Conservation (phyloP, 2,329 filamentous ascomycete species). For the Boeremia exigua region DNA sequence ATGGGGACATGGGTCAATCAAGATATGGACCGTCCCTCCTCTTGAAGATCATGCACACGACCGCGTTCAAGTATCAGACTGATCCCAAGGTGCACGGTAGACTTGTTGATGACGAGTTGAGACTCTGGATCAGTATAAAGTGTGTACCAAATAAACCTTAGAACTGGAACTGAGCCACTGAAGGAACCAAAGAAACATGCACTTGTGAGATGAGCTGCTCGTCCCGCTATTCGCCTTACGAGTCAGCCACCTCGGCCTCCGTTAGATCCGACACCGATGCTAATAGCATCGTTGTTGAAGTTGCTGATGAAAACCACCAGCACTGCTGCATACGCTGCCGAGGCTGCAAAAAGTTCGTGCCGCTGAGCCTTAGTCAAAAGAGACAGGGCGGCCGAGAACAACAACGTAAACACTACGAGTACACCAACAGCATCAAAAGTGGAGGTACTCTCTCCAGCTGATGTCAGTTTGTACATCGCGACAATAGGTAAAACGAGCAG, state of each 20-base stretch:
- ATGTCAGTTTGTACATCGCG: conserved; percentile 45
- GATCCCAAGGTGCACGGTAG: background rate
- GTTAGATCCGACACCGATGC: background rate
- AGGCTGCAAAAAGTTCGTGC: conserved; percentile 46
- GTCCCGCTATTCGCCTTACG: no score
- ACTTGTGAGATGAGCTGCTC: no score
- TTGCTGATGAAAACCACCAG: no score
- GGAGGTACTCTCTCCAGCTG: conserved; percentile 28
- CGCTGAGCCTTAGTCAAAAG: conserved; percentile 41
- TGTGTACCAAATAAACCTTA: no score
- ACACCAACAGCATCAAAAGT: conserved; percentile 49
- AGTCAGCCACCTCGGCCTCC: background rate
- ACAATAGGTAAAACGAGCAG: conserved; percentile 47
- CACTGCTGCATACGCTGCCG: conserved; percentile 27
- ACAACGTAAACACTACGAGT: conserved; percentile 49
- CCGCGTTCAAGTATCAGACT: background rate
- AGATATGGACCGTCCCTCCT: no score
- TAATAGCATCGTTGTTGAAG: no score
- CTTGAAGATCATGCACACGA: no score
- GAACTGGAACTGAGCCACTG: no score
- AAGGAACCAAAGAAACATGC: no score
- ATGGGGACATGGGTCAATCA: background rate
- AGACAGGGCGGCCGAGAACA: conserved; percentile 43
- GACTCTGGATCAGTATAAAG: no score
- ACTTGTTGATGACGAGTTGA: background rate